Evolutionary conservation across 495 filamentous ascomycete species (phyloP), one percentile per base, ranked within the genome.

Genomic region (Xylaria castorea): DNA sequence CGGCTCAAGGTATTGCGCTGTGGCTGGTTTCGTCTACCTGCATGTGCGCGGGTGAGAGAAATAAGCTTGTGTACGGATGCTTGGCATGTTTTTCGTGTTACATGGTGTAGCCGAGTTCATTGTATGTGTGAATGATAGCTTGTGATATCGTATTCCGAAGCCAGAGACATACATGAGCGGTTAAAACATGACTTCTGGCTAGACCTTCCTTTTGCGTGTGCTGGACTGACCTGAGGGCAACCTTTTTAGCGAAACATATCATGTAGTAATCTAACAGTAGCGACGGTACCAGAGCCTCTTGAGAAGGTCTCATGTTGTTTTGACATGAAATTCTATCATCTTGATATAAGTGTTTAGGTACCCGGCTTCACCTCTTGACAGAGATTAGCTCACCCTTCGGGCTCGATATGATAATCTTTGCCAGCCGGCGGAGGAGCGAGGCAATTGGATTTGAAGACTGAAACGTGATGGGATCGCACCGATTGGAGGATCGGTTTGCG

Each of bases 401-500:
- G 25, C 12, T n/a, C n/a, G n/a, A n/a, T n/a, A n/a, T n/a, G n/a
- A n/a, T n/a, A n/a, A n/a, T 2, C 5, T 16, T 42, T 42, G 30
- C 25, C 7, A 27, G 22, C 27, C 40, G 22, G 42, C 40, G 14
- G 40, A 48, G 44, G 53, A 32, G 48, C 9, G 9, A 50, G 40
- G 25, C 22, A 12, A 66, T 27, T 22, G 22, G 16, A 46, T 32
- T 60, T 42, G 18, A 27, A 32, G n/a, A 58, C 44, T 63, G 58
- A 60, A 38, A 40, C 58, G 34, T 25, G 30, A 18, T 63, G 57
- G 68, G 40, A 48, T 42, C 40, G 58, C 61, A 46, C 68, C 68
- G 57, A 70, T 63, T 70, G 68, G 68, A 63, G 46, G 34, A 36
- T 53, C 44, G 30, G 40, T 62, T 40, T 53, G 58, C 48, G 30